phyloP scores from a whole-genome alignment of 1,284 basidiomycete genomes.

The Tylopilus sp. region DNA sequence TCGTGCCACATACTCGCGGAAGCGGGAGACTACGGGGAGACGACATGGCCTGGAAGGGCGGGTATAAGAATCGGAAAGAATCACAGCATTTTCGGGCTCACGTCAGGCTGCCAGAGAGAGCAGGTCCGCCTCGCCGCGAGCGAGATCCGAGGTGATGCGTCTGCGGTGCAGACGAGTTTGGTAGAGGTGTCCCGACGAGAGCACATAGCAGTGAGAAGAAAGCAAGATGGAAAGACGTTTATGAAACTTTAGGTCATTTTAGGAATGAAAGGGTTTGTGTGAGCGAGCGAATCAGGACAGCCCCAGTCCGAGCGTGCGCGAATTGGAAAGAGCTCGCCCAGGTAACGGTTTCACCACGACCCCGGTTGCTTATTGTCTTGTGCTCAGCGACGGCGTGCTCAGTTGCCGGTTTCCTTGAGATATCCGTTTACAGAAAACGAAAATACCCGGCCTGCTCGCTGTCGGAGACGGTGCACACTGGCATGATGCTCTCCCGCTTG shows the following conservation, averaged over 20 bases:
- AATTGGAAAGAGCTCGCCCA: slow-evolving; percentile 21
- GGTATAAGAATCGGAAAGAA: slow-evolving; percentile 31
- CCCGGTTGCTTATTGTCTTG: slow-evolving; percentile 20
- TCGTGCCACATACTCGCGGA: slow-evolving; percentile 29
- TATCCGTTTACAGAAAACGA: slow-evolving; percentile 21
- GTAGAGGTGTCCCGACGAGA: slow-evolving; percentile 35
- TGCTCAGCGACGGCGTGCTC: slow-evolving; percentile 1
- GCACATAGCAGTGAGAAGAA: slow-evolving; percentile 25
- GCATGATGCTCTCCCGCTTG: slow-evolving; percentile 27
- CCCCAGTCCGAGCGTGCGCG: slow-evolving; percentile 8
- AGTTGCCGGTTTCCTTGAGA: slow-evolving; percentile 21
- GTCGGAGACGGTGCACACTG: no score
- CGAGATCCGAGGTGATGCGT: slow-evolving; percentile 39
- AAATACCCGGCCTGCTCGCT: no score
- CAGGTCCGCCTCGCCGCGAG: slow-evolving; percentile 29
- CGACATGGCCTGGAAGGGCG: slow-evolving; percentile 15
- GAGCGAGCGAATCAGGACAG: slow-evolving; percentile 18
- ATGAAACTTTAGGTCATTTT: slow-evolving; percentile 35
- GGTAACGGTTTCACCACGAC: slow-evolving; percentile 1
- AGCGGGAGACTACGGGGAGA: slow-evolving; percentile 16
- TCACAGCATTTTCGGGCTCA: slow-evolving; percentile 36
- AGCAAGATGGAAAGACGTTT: slow-evolving; percentile 19
- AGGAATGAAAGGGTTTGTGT: slow-evolving; percentile 32
- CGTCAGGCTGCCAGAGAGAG: slow-evolving; percentile 34
- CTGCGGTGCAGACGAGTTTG: slow-evolving; percentile 36